These are phyloP conservation scores for Boletus subcaerulescens DNA, from an alignment of 768 basidiomycete genomes.

Conservation along the genomic window DNA sequence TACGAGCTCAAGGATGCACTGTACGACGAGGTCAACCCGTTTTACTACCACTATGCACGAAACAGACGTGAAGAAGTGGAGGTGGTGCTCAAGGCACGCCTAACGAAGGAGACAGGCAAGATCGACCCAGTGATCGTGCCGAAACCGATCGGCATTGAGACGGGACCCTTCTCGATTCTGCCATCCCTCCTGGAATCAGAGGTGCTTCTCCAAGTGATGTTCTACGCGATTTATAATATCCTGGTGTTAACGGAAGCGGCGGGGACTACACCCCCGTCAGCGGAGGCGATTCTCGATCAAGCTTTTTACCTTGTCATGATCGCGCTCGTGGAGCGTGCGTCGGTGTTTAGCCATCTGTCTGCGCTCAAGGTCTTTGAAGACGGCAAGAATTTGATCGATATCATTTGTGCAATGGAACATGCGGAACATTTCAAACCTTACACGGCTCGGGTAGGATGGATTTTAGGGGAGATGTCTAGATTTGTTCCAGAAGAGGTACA, in stretches of 20 bases:
- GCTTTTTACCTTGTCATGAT: slow-evolving; percentile 84
- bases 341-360: slow-evolving; percentile 58
- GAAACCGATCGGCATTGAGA: slow-evolving; percentile 57
- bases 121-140: slow-evolving; percentile 76
- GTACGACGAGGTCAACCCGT: slow-evolving; percentile 89
- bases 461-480: slow-evolving; percentile 57
- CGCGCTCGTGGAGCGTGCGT: slow-evolving; percentile 68
- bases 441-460: slow-evolving; percentile 70
- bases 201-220: slow-evolving; percentile 75
- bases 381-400: slow-evolving; percentile 60
- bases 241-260: slow-evolving; percentile 59
- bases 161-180: slow-evolving; percentile 69
- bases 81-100: slow-evolving; percentile 59
- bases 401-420: slow-evolving; percentile 75
- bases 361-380: slow-evolving; percentile 55
- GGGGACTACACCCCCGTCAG: slow-evolving; percentile 64
- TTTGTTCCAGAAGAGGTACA: slow-evolving; percentile 58
- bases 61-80: slow-evolving; percentile 94
- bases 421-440: slow-evolving; percentile 75
- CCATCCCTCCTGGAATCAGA: slow-evolving; percentile 64
- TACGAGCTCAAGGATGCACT: slow-evolving; percentile 85
- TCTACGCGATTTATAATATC: slow-evolving; percentile 77
- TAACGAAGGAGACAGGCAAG: slow-evolving; percentile 61
- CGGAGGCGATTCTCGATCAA: slow-evolving; percentile 90
- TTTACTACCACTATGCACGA: slow-evolving; percentile 92